Percentiles rank a stretch among this genome's conserved stretches.
Evolutionary conservation across 768 basidiomycete species (phyloP).

Genomic region (Xanthoconium stramineum): DNA sequence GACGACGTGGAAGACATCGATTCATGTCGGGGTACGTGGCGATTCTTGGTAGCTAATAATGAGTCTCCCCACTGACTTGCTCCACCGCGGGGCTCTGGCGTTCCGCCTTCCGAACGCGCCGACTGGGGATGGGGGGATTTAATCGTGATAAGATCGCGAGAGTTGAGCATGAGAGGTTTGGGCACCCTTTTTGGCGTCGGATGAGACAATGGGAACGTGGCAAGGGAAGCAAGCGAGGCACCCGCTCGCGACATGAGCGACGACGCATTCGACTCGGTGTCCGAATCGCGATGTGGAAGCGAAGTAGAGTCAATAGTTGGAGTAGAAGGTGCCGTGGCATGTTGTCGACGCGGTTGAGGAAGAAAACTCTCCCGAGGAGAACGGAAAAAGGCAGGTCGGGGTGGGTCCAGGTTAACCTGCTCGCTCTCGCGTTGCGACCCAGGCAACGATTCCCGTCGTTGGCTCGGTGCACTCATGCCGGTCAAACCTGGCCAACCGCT

Average conservation of each 20-base stretch:
- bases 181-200: conserved; percentile 52
- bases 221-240: conserved; percentile 41
- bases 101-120: conserved; percentile 36
- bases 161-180: conserved; percentile 61
- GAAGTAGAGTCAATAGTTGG: conserved; percentile 18
- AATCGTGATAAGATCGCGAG: conserved; percentile 42
- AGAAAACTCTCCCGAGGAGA: conserved; percentile 56
- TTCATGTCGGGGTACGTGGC: conserved; percentile 41
- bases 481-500: conserved; percentile 14
- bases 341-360: conserved; percentile 31
- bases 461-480: conserved; percentile 1
- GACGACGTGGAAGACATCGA: conserved; percentile 68
- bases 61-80: conserved; percentile 49
- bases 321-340: conserved; percentile 30
- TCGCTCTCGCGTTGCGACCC: conserved; percentile 33
- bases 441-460: conserved; percentile 42
- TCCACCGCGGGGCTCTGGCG: conserved; percentile 28
- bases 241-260: conserved; percentile 38
- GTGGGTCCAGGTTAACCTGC: conserved; percentile 44
- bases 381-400: conserved; percentile 55
- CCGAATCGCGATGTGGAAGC: conserved; percentile 19
- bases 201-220: conserved; percentile 35
- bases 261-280: conserved; percentile 13
- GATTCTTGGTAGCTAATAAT: conserved; percentile 33
- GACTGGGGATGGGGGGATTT: conserved; percentile 10